These are phyloP conservation scores for Melocanna baccifera DNA, from an alignment of 176 grass and related monocot genomes.

Conservation along the genomic window DNA sequence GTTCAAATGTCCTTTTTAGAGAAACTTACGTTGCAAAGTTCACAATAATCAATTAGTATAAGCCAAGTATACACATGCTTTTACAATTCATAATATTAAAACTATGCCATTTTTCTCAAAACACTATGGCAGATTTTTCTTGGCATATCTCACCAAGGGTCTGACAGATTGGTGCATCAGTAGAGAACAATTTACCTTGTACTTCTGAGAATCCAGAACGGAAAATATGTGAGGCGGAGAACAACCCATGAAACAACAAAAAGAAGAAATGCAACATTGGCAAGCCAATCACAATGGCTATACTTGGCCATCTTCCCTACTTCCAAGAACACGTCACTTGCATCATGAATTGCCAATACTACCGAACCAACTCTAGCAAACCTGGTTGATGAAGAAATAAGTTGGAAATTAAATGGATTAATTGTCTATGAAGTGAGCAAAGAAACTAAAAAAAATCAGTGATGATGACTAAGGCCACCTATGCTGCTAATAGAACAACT, in stretches of 20 bases:
- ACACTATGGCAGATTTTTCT: not conserved
- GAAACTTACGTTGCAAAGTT: not conserved
- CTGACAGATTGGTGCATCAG: not conserved
- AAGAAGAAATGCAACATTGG: constrained; percentile 56
- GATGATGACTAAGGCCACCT: not conserved
- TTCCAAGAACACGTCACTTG: constrained; percentile 77
- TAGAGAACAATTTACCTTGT: constrained; percentile 59
- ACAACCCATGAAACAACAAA: constrained; percentile 72
- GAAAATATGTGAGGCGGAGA: constrained; percentile 72
- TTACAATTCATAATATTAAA: constrained; percentile 1
- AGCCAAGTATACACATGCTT: not conserved
- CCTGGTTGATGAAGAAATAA: constrained; percentile 47
- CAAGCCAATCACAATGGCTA: constrained; percentile 59
- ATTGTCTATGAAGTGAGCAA: not conserved
- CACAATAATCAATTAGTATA: not conserved
- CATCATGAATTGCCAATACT: constrained; percentile 80
- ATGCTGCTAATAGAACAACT: not conserved
- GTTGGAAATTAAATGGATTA: not conserved
- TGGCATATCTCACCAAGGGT: not conserved
- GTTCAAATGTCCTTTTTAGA: not conserved
- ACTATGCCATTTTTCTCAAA: not conserved
- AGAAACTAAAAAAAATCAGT: not conserved
- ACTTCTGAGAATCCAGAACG: constrained; percentile 84
- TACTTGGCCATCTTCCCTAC: constrained; percentile 80
- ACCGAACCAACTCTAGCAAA: constrained; percentile 74